These are phyloP conservation scores for Aspergillus leporis DNA, from an alignment of 495 filamentous ascomycete species.

Conservation along the genomic window DNA sequence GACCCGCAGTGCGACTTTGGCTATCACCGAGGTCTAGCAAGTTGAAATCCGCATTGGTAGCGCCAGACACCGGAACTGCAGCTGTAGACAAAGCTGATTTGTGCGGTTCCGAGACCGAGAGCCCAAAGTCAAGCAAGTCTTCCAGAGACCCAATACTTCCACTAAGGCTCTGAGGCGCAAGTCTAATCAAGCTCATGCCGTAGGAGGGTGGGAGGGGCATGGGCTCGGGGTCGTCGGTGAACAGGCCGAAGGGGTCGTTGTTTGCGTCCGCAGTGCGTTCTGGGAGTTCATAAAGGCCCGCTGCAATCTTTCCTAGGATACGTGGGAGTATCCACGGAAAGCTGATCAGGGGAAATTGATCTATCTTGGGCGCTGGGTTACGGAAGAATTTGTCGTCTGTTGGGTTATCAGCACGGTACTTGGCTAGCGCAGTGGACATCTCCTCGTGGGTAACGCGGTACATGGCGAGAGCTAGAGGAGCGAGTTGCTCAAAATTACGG, in stretches of 20 bases:
- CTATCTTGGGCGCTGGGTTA: conserved; percentile 29
- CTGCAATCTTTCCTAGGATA: conserved; percentile 73
- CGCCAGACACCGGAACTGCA: background rate
- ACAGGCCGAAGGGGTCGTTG: conserved; percentile 19
- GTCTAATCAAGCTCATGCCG: background rate
- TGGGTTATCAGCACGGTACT: conserved; percentile 25
- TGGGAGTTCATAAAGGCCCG: conserved; percentile 25
- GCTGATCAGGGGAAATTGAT: conserved; percentile 76
- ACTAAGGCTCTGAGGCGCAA: background rate
- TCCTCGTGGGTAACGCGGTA: conserved; percentile 80
- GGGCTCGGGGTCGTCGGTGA: background rate
- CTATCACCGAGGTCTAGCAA: conserved; percentile 8
- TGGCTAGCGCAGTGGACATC: conserved; percentile 52
- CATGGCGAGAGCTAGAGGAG: conserved; percentile 79
- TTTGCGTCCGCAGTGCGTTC: background rate
- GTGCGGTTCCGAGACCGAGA: conserved; percentile 1
- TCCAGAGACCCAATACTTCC: conserved; percentile 16
- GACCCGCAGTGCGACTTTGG: background rate
- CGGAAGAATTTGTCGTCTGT: conserved; percentile 32
- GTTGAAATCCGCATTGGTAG: background rate
- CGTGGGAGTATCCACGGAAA: conserved; percentile 89
- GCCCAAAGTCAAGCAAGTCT: conserved; percentile 24
- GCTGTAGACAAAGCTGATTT: background rate
- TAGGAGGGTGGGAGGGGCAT: background rate
- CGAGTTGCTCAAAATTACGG: conserved; percentile 56